phyloP scores from a whole-genome alignment of 2,329 filamentous ascomycete genomes.

The Emmonsiellopsis sp. region DNA sequence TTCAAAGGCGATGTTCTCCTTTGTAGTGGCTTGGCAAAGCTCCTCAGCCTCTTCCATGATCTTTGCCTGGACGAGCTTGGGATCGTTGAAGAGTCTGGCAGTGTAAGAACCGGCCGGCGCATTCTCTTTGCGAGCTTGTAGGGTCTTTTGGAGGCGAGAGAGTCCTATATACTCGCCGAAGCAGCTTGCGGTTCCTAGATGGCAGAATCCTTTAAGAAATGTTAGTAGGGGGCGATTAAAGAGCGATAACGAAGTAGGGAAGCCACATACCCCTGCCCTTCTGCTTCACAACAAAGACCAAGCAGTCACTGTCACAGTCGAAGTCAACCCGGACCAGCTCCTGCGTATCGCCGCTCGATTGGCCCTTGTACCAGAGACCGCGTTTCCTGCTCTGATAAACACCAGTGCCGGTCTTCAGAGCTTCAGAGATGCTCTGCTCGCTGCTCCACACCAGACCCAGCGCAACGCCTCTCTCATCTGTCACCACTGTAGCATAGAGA shows the following conservation, averaged over 20 bases:
- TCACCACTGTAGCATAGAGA: conserved; percentile 81
- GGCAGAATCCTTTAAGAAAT: conserved; percentile 61
- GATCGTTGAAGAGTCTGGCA: conserved; percentile 80
- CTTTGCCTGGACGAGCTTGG: conserved; percentile 82
- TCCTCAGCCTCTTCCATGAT: conserved; percentile 98
- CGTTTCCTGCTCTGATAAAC: conserved; percentile 96
- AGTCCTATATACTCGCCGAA: conserved; percentile 80
- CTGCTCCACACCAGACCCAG: conserved; percentile 92
- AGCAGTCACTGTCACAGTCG: conserved; percentile 88
- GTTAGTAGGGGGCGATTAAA: conserved; percentile 6
- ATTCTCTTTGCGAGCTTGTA: conserved; percentile 68
- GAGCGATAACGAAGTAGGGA: background rate
- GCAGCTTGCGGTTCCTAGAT: conserved; percentile 83
- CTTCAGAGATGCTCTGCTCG: conserved; percentile 78
- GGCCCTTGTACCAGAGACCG: conserved; percentile 93
- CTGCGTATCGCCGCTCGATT: conserved; percentile 87
- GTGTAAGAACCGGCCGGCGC: conserved; percentile 91
- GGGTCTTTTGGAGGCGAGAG: conserved; percentile 74
- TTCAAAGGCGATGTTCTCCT: conserved; percentile 82
- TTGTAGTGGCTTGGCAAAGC: conserved; percentile 74
- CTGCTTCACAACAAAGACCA: conserved; percentile 83
- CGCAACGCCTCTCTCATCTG: conserved; percentile 73
- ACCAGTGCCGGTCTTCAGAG: conserved; percentile 67
- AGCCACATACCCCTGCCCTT: conserved; percentile 54
- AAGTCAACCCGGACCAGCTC: conserved; percentile 74